Base-by-base conservation (phyloP, 495 filamentous ascomycete species). In the Parmelia sp. region DNA sequence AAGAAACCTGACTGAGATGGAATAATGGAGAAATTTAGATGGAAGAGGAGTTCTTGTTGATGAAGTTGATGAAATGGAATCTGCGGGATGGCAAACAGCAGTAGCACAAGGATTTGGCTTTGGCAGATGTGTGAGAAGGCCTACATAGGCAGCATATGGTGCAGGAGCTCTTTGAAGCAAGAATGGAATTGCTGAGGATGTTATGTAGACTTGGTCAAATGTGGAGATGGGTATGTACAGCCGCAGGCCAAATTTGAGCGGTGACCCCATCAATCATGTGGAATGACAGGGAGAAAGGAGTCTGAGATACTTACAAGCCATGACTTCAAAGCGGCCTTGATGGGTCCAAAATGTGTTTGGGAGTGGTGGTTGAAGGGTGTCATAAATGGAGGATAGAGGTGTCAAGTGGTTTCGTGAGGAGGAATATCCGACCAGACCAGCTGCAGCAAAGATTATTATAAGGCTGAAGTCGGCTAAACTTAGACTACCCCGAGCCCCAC, bases 281-380 rank as follows among this genome's bases (percentile, higher is more conserved):
- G 27, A 44, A 17, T 15, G n/a, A 40, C 9, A 27, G 19, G 10
- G 49, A 58, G 31, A 59, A 29, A n/a, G 31, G 59, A 56, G 33
- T 7, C 37, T 51, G 40, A n/a, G 51, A 9, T 40, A 77, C 76
- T 76, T 74, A 78, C 76, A 75, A 77, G 76, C 76, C 74, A 76
- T 78, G 59, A 51, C 73, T 65, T 65, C 66, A 37, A 70, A 69
- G 67, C 71, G 71, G 66, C 67, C 58, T 66, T 68, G 69, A 64
- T 59, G 70, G 58, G 37, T 60, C 29, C 23, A 27, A 53, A 64
- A 53, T 55, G 45, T 59, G 58, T 59, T 60, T 58, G 23, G 49
- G 27, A 21, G 33, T 71, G 39, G 42, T 51, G 23, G 61, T 57
- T 69, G 53, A 57, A 58, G 61, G 62, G 47, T 42, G 27, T 56